These are phyloP conservation scores for Lanmaoa pseudosensibilis DNA, from an alignment of 768 basidiomycete species.

Conservation along the genomic window DNA sequence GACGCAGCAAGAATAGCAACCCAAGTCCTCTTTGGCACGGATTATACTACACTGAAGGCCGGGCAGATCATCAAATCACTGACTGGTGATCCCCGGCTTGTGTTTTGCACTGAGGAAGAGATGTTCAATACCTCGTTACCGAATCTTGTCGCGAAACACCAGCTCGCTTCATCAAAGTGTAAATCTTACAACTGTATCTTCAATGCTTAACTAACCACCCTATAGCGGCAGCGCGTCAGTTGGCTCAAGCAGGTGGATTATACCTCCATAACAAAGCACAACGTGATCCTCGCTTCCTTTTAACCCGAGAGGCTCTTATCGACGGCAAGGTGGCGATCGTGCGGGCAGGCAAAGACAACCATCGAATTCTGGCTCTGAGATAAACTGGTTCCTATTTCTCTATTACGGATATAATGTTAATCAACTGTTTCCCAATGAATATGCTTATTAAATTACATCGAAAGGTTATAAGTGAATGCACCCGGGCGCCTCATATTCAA, in stretches of 20 bases:
- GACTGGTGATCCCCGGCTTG: conserved; percentile 62
- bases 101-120: conserved; percentile 49
- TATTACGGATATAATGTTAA: neutral
- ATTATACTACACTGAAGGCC: conserved; percentile 46
- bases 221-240: conserved; percentile 62
- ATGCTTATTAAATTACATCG: conserved; percentile 13
- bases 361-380: conserved; percentile 51
- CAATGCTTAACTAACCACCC: conserved; percentile 5
- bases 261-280: conserved; percentile 69
- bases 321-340: conserved; percentile 62
- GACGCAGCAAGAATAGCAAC: conserved; percentile 46
- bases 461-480: neutral
- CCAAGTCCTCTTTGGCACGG: conserved; percentile 42
- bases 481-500: neutral
- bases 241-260: conserved; percentile 65
- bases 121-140: conserved; percentile 53
- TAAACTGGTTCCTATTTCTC: conserved; percentile 4
- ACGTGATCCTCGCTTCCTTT: conserved; percentile 44
- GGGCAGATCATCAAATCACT: conserved; percentile 62
- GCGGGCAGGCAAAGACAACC: conserved; percentile 73
- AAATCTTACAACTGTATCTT: conserved; percentile 26
- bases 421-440: neutral
- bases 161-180: conserved; percentile 67
- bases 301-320: conserved; percentile 52
- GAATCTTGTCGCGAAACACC: conserved; percentile 60